phyloP scores from a whole-genome alignment of 1,284 basidiomycete species.

The Coniferiporia weirii region DNA sequence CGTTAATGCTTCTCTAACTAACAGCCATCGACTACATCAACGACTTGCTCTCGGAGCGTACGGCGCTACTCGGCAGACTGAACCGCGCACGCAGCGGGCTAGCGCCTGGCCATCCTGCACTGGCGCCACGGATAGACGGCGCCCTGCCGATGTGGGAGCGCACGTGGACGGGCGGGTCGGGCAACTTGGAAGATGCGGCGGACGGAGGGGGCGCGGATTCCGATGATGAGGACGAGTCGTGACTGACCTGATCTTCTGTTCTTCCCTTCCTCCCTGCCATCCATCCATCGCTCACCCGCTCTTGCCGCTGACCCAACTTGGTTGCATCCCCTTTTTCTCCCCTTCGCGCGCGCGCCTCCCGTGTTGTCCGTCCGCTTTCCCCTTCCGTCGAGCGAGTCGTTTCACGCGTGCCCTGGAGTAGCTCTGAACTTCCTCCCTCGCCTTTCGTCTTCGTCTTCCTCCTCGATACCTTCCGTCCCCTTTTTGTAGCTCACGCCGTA shows the following conservation, averaged over 20 bases:
- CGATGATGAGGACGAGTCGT: constrained; percentile 17
- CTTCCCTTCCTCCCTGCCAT: not conserved
- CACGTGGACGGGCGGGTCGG: constrained; percentile 70
- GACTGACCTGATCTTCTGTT: not conserved
- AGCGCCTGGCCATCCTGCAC: constrained; percentile 49
- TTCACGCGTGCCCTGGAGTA: no score
- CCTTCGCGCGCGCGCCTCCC: no score
- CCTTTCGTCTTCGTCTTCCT: no score
- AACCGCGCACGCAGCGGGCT: constrained; percentile 52
- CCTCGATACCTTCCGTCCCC: no score
- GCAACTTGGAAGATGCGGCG: constrained; percentile 32
- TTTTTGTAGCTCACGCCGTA: no score
- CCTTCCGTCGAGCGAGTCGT: no score
- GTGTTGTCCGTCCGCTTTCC: no score
- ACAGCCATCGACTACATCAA: constrained; percentile 82
- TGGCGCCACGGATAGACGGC: constrained; percentile 29
- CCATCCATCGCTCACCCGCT: not conserved
- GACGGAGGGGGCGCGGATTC: constrained; percentile 42
- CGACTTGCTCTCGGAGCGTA: constrained; percentile 53
- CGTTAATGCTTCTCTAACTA: not conserved
- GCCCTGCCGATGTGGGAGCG: constrained; percentile 59
- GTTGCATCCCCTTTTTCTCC: not conserved
- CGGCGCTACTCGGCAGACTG: constrained; percentile 51
- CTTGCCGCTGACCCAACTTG: no score
- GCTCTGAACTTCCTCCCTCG: no score